These are phyloP conservation scores for Oxalis stricta DNA, from an alignment of 441 rosid genomes.

Conservation along the genomic window DNA sequence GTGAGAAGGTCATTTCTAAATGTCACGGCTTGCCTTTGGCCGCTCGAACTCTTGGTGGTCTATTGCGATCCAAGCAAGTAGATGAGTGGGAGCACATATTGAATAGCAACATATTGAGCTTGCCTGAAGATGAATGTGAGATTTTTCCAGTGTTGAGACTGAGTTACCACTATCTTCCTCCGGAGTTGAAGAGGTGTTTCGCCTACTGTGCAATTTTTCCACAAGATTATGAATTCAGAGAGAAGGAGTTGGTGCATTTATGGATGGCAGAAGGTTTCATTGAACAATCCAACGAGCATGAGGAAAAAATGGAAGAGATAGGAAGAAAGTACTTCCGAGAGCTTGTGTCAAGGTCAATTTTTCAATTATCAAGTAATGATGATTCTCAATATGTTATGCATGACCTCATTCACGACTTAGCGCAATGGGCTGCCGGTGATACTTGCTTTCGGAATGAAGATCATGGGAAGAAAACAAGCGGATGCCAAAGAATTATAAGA, in stretches of 20 bases:
- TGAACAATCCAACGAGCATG: too few species aligned
- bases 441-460: too few species aligned
- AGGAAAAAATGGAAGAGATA: too few species aligned
- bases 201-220: too few species aligned
- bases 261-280: too few species aligned
- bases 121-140: background rate
- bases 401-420: background rate
- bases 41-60: background rate
- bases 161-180: background rate
- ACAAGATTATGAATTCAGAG: too few species aligned
- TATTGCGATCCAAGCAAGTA: background rate
- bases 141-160: background rate
- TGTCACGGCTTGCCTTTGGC: background rate
- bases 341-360: too few species aligned
- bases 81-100: background rate
- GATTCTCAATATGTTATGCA: background rate
- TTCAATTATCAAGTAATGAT: too few species aligned
- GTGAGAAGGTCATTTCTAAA: too few species aligned
- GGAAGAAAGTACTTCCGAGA: too few species aligned
- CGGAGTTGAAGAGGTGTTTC: too few species aligned
- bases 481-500: background rate
- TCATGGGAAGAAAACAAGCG: background rate
- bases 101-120: background rate
- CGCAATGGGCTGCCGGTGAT: background rate
- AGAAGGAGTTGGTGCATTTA: too few species aligned